phyloP scores from a whole-genome alignment of 441 rosid species.

The Pelargonium cotyledonis region DNA sequence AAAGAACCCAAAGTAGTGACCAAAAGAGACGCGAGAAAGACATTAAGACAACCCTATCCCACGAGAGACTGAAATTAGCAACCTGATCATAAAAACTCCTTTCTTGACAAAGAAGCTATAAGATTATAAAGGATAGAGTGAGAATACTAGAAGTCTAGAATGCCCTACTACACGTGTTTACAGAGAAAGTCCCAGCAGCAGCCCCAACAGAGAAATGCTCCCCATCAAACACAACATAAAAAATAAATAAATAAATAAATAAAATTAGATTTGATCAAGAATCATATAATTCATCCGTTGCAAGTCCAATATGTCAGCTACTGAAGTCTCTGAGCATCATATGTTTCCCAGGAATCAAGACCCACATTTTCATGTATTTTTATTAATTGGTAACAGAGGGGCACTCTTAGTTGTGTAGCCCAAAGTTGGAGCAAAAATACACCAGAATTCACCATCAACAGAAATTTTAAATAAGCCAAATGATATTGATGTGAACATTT shows the following conservation, averaged over 20 bases:
- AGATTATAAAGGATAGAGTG: too few relatives aligned
- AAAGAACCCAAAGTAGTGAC: too few relatives aligned
- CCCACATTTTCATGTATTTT: background rate
- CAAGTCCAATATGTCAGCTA: background rate
- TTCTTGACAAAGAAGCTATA: too few relatives aligned
- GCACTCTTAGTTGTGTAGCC: background rate
- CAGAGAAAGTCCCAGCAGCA: background rate
- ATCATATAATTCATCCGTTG: background rate
- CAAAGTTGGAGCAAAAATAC: background rate
- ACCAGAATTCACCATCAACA: background rate
- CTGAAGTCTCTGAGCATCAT: background rate
- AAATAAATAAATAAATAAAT: too few relatives aligned
- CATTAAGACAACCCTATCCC: too few relatives aligned
- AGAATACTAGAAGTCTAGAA: too few relatives aligned
- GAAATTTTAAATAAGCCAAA: background rate
- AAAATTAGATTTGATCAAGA: background rate
- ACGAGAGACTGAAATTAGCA: too few relatives aligned
- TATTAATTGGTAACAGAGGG: background rate
- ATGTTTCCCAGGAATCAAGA: background rate
- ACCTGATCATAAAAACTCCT: too few relatives aligned
- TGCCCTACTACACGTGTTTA: too few relatives aligned
- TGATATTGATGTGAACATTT: background rate
- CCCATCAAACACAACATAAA: background rate
- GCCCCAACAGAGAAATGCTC: background rate
- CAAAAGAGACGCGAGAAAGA: too few relatives aligned